Conservation (phyloP, 345 rosid genomes). For the rapeseed (Brassica napus) region DNA sequence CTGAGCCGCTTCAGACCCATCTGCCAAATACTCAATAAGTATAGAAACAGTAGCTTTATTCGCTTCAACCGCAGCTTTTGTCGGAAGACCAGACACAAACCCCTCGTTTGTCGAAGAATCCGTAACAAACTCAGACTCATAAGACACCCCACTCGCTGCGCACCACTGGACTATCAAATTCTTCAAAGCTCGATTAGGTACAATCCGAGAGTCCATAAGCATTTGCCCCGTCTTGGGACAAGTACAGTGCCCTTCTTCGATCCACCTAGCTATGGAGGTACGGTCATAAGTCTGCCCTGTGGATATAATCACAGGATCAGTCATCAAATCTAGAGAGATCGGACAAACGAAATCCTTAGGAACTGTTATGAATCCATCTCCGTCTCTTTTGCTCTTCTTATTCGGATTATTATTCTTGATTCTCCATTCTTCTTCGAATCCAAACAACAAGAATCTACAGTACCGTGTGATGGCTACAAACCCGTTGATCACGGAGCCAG, state of each 20-base stretch:
- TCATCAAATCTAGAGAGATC: slow-evolving; percentile 83
- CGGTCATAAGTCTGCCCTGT: slow-evolving; percentile 94
- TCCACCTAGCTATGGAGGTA: slow-evolving; percentile 82
- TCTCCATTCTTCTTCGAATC: slow-evolving; percentile 59
- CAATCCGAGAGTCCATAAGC: slow-evolving; percentile 61
- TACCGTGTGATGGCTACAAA: slow-evolving; percentile 78
- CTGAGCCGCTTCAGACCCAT: slow-evolving; percentile 64
- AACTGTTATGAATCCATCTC: slow-evolving; percentile 59
- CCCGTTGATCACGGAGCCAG: slow-evolving; percentile 77
- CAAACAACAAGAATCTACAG: slow-evolving; percentile 73
- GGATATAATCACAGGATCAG: slow-evolving; percentile 83
- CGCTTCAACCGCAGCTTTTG: slow-evolving; percentile 74
- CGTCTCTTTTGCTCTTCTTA: slow-evolving; percentile 76
- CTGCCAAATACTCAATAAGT: slow-evolving; percentile 66
- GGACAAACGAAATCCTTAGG: slow-evolving; percentile 92
- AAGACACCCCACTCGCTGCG: slow-evolving; percentile 64
- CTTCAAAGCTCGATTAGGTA: slow-evolving; percentile 84
- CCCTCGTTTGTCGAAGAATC: slow-evolving; percentile 61
- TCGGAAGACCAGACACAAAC: slow-evolving; percentile 61
- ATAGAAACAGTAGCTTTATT: slow-evolving; percentile 72
- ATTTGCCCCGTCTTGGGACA: slow-evolving; percentile 91
- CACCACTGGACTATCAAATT: slow-evolving; percentile 88
- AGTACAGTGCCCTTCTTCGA: slow-evolving; percentile 84
- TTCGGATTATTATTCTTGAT: slow-evolving; percentile 46
- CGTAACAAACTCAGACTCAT: slow-evolving; percentile 49